phyloP scores from a whole-genome alignment of 441 rosid species.

The Euphorbia celastroides region DNA sequence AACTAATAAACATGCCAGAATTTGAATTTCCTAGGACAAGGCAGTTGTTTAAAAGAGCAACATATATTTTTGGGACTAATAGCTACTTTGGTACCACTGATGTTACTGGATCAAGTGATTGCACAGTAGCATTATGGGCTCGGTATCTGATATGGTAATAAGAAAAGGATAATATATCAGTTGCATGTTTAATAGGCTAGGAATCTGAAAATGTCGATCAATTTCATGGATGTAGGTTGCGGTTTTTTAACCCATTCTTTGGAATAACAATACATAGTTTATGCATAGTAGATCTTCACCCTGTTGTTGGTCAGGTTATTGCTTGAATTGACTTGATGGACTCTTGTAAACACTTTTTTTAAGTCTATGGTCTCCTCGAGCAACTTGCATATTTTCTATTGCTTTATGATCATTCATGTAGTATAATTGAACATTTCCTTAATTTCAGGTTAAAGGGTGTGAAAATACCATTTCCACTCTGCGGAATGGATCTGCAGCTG shows the following conservation, averaged over 20 bases:
- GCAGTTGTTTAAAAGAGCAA: background rate
- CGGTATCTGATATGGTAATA: background rate
- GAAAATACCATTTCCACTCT: slow-evolving; percentile 66
- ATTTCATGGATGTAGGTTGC: background rate
- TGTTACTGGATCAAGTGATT: background rate
- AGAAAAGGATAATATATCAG: background rate
- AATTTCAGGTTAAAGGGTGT: slow-evolving; percentile 73
- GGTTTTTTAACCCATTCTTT: background rate
- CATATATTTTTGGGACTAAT: background rate
- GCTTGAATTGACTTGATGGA: background rate
- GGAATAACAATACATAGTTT: background rate
- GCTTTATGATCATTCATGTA: slow-evolving; percentile 2
- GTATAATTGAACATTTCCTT: slow-evolving; percentile 8
- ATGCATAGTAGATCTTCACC: background rate
- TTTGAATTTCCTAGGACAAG: background rate
- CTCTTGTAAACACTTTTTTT: background rate
- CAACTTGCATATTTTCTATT: slow-evolving; percentile 2
- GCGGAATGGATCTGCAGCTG: slow-evolving; percentile 98
- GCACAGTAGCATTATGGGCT: background rate
- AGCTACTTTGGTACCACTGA: background rate
- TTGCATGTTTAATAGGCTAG: background rate
- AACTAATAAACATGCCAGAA: background rate
- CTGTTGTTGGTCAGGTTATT: background rate
- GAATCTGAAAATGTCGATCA: background rate
- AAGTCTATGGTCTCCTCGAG: slow-evolving; percentile 8